Evolutionary conservation across 202 grass and related monocot genomes (phyloP).

Genomic region (Zoysia matrella): DNA sequence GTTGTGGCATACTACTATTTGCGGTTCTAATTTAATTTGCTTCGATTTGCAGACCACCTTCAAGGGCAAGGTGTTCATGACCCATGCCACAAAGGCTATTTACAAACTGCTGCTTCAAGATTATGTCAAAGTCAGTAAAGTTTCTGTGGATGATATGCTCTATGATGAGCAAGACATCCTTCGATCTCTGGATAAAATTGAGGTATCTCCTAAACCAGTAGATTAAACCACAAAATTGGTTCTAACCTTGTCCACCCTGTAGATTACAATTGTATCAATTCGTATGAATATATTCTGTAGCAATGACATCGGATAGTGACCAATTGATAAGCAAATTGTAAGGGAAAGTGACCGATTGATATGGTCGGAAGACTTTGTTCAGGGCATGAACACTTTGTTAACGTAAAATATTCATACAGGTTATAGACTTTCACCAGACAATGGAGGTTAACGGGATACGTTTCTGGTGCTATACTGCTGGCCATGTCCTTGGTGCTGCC

Average conservation of each 20-base stretch:
- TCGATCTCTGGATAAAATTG: constrained; percentile 94
- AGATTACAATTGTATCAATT: not conserved
- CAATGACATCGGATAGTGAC: no score
- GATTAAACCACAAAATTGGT: no score
- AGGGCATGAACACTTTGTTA: not conserved
- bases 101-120: constrained; percentile 83
- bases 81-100: constrained; percentile 95
- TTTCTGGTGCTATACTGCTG: constrained; percentile 98
- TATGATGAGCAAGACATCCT: constrained; percentile 90
- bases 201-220: constrained; percentile 44
- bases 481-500: constrained; percentile 91
- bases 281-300: not conserved
- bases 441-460: constrained; percentile 94
- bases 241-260: no score
- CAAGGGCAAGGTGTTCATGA: constrained; percentile 95
- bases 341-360: no score
- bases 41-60: constrained; percentile 76
- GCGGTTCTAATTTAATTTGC: not conserved
- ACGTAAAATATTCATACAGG: constrained; percentile 48
- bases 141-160: constrained; percentile 94
- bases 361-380: no score
- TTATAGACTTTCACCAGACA: constrained; percentile 99
- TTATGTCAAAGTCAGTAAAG: constrained; percentile 99
- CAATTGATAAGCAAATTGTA: no score
- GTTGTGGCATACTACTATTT: not conserved